Base-by-base conservation (phyloP, 2,329 filamentous ascomycete species). In the Chaetomium olivaceum region DNA sequence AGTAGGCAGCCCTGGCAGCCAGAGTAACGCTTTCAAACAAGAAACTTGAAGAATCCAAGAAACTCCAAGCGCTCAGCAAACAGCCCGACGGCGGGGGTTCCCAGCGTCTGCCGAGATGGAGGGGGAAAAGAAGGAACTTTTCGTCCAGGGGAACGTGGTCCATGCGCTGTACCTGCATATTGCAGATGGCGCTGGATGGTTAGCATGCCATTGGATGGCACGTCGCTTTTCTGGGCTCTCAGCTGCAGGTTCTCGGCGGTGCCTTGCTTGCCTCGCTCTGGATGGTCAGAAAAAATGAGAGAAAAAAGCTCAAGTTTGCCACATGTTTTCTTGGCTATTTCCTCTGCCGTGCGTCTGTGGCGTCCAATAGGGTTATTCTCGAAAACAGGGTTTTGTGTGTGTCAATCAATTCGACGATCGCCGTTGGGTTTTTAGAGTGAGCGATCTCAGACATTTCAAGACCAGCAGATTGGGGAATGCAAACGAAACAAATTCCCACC, bases 111-210 rank as follows among this genome's bases (percentile, higher is more conserved):
- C 16, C 11, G n/a, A 25, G 51, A 46, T 52, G 50, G 50, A 29
- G 21, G 11, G 21, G 19, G 54, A 9, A 9, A 43, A 12, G 31
- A 9, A 9, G 19, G 36, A 21, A 57, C 39, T 19, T 57, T 57
- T 39, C 39, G 58, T 11, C 33, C 46, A 56, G 63, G 59, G 55
- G 43, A 43, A 43, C 56, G 63, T 63, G 61, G 58, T 27, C 60
- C 56, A 43, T 60, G 64, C 61, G 64, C 58, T 52, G 65, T 67
- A 67, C 65, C 65, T 67, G 62, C 65, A 51, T 62, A 36, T 60
- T 59, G 65, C 65, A 64, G 58, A 36, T 29, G 27, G 27, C 27
- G 6, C 27, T 29, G 27, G 27, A 29, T 51, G 58, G 48, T 14
- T 16, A 46, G 23, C 54, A 36, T 59, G 36, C 39, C 11, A 67